Evolutionary conservation across 192 early-diverging fungal species (phyloP), one percentile per base, ranked within the genome.

Genomic region (Rhizoclosmatium sp.): DNA sequence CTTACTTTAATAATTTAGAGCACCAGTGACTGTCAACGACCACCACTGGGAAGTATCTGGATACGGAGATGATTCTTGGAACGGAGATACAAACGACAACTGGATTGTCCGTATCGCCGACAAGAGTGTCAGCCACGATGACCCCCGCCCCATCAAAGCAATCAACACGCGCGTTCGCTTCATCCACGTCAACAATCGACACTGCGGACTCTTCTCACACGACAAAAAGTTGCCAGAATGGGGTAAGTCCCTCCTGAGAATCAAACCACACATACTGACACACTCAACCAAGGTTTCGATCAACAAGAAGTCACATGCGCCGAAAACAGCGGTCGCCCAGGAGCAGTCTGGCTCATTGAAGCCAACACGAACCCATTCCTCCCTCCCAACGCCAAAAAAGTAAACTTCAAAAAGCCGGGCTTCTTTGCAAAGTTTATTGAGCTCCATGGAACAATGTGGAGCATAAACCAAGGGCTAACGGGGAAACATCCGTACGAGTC

Each of bases 301-400:
- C 95, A 96, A 80, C 89, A 95, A 75, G 97, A 99, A 79, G 92
- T 99, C 39, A 95, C 93, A 64, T 96, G 97, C 56, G 94, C 96
- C 78, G 92, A 93, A 77, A 94, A 96, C 41, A 85, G 59, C 58
- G 47, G 21, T 69, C 82, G 44, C 4, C 7, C 73, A 19, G 73
- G 73, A 16, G 41, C 46, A 46, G 73, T 75, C 39, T 86, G 86
- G 86, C 71, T 83, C 5, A 80, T 88, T 59, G 86, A 87, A 48
- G 75, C 47, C 46, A 84, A 86, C 68, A 76, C 81, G 44, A 78
- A 87, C 61, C 12, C 7, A 2, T 65, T 80, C 10, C 67, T 81
- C 42, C 87, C 87, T 3, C 61, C 59, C 12, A 75, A 79, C 31
- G 74, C 87, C 21, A 59, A 68, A 31, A 82, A 82, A 45, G 68